These are phyloP conservation scores for Esteya vermicola DNA, from an alignment of 2,329 filamentous ascomycete genomes.

Conservation along the genomic window DNA sequence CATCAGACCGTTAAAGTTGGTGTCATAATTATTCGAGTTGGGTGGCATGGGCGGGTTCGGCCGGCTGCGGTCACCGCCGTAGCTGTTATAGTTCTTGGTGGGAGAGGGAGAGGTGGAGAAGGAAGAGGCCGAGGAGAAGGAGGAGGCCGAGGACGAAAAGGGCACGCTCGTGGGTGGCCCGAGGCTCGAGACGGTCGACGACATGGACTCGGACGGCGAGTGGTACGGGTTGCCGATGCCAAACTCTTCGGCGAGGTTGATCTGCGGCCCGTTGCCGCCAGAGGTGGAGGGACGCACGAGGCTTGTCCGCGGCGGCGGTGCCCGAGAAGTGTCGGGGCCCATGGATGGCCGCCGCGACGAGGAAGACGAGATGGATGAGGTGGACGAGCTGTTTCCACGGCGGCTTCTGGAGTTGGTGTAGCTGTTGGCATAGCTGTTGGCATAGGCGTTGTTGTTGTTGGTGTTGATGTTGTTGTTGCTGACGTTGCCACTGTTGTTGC, in stretches of 20 bases:
- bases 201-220: conserved; percentile 46
- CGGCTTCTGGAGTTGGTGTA: too few species aligned
- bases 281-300: conserved; percentile 26
- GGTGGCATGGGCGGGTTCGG: background rate
- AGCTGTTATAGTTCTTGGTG: background rate
- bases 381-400: too few species aligned
- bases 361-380: too few species aligned
- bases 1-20: background rate
- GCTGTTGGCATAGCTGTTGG: too few species aligned
- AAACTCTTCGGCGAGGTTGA: conserved; percentile 47
- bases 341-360: conserved; percentile 26
- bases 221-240: conserved; percentile 51
- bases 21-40: background rate
- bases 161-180: conserved; percentile 3
- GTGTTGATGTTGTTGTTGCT: background rate
- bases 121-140: background rate
- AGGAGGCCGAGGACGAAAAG: background rate
- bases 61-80: conserved; percentile 7
- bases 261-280: conserved; percentile 20
- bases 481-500: conserved; percentile 2
- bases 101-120: background rate
- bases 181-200: conserved; percentile 43
- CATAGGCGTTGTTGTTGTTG: too few species aligned
- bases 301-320: conserved; percentile 37
- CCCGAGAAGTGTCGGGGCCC: conserved; percentile 34